These are phyloP conservation scores for Rhinocladiella similis DNA, from an alignment of 2,329 filamentous ascomycete genomes.

Conservation along the genomic window DNA sequence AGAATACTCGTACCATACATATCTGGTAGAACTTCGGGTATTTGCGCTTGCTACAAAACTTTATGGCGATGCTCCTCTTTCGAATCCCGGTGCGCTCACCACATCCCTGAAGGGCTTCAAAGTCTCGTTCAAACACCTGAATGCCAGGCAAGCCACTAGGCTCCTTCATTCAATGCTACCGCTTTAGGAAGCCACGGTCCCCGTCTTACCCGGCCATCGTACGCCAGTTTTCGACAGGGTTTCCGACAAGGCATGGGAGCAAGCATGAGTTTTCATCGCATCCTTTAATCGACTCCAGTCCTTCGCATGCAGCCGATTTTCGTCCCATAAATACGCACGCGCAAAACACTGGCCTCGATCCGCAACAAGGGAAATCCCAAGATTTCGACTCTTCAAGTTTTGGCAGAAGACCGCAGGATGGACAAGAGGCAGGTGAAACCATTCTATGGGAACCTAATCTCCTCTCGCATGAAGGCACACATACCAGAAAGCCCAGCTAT, in stretches of 20 bases:
- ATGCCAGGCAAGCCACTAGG: conserved; percentile 62
- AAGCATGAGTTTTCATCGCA: background rate
- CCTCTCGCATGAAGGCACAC: too few species aligned
- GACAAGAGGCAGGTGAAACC: too few species aligned
- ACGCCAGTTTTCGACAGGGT: background rate
- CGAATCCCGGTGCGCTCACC: background rate
- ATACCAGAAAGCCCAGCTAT: too few species aligned
- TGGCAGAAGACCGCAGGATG: too few species aligned
- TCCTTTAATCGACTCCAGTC: background rate
- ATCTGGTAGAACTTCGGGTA: too few species aligned
- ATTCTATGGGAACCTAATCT: too few species aligned
- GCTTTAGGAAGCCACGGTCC: conserved; percentile 55
- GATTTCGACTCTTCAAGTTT: too few species aligned
- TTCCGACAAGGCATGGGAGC: background rate
- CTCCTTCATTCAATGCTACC: conserved; percentile 84
- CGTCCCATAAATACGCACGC: background rate
- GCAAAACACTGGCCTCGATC: too few species aligned
- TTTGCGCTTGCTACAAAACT: background rate
- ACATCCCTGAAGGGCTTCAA: background rate
- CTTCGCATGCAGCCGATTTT: background rate
- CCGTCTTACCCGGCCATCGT: background rate
- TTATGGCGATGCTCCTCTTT: background rate
- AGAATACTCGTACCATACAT: background rate
- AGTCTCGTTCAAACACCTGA: conserved; percentile 17
- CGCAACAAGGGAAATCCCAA: too few species aligned